Percentiles rank a stretch among this genome's conserved stretches.
phyloP scores from a whole-genome alignment of 2,329 filamentous ascomycete species.

The Ascochyta koolunga region DNA sequence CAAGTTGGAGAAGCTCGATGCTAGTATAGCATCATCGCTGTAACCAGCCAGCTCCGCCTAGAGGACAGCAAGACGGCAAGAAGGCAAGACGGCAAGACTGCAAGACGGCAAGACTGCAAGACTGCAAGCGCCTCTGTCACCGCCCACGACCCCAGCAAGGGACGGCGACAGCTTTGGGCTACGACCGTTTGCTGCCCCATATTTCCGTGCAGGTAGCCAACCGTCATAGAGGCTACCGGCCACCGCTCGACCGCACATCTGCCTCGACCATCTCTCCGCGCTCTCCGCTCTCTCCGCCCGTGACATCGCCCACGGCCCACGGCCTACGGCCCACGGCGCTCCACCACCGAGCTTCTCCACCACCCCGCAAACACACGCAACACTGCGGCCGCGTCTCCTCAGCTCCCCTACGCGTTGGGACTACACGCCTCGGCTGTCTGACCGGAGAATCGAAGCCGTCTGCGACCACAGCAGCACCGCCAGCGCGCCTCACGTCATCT shows the following conservation, averaged over 20 bases:
- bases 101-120: no score
- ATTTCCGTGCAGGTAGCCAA: not conserved
- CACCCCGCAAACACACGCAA: conserved; percentile 3
- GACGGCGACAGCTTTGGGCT: conserved; percentile 2
- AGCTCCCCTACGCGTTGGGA: conserved; percentile 11
- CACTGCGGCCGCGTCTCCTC: not conserved
- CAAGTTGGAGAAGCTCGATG: conserved; percentile 29
- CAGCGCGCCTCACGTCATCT: conserved; percentile 35
- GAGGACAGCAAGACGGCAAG: conserved; percentile 17
- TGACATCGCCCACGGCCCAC: conserved; percentile 25
- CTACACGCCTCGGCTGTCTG: conserved; percentile 27
- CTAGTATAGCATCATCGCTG: conserved; percentile 32
- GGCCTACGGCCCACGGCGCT: conserved; percentile 11
- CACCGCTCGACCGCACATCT: conserved; percentile 9
- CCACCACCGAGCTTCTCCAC: conserved; percentile 17
- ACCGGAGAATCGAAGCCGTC: conserved; percentile 17
- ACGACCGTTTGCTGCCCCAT: not conserved
- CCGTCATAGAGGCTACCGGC: not conserved
- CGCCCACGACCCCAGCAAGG: conserved; percentile 3
- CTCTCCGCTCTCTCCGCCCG: conserved; percentile 23
- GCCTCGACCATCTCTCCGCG: not conserved
- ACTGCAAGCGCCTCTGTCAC: conserved; percentile 14
- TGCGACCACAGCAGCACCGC: conserved; percentile 30
- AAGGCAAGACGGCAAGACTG: no score
- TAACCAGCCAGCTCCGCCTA: no score